These are phyloP conservation scores for Eutrema salsugineum DNA, from an alignment of 441 rosid genomes.

Conservation along the genomic window DNA sequence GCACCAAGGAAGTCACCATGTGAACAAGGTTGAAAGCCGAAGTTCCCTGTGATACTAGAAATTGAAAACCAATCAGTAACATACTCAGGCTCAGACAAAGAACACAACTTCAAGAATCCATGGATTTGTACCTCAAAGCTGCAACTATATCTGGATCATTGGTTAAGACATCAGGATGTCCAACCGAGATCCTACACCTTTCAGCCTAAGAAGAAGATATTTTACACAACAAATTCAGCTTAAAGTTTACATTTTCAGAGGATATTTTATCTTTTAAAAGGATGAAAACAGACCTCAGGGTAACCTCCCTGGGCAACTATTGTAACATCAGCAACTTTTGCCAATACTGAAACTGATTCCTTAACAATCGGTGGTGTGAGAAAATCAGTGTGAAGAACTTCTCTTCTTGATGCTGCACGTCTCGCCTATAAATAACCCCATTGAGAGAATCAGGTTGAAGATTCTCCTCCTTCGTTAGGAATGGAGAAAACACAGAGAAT, in stretches of 20 bases:
- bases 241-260: constrained; percentile 5
- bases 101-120: neutral
- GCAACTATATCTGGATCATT: constrained; percentile 69
- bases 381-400: constrained; percentile 73
- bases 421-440: constrained; percentile 43
- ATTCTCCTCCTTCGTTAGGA: neutral
- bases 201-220: constrained; percentile 57
- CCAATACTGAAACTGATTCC: constrained; percentile 58
- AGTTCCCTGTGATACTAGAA: constrained; percentile 73
- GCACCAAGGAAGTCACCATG: constrained; percentile 95
- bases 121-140: constrained; percentile 54
- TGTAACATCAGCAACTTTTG: constrained; percentile 64
- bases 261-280: no score
- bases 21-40: constrained; percentile 74
- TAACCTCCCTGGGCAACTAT: constrained; percentile 81
- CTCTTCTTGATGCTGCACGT: constrained; percentile 62
- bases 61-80: neutral
- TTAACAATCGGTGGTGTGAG: constrained; percentile 79
- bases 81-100: neutral
- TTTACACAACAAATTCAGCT: neutral
- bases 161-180: constrained; percentile 59
- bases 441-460: neutral
- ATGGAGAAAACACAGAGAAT: neutral
- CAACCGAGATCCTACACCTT: constrained; percentile 81
- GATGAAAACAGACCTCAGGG: constrained; percentile 57